Base-by-base conservation (phyloP, 1,284 basidiomycete species). In the Puccinia polysora region DNA sequence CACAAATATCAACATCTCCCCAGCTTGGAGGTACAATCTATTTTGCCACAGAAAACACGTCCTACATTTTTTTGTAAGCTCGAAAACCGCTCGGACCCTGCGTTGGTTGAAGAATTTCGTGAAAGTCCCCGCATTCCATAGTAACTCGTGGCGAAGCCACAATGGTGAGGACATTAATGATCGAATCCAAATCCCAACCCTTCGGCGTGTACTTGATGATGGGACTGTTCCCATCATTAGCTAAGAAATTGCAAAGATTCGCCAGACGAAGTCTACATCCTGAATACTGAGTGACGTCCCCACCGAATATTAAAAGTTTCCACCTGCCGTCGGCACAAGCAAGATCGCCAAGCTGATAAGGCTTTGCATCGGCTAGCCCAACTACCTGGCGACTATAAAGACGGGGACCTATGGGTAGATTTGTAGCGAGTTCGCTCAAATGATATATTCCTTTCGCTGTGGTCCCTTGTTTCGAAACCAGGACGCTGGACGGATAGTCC, bases 161-260 rank as follows among this genome's bases (percentile, higher is more conserved):
- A 14, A 78, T 73, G 2, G 78, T 79, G 28, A 78, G 60, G 20
- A 73, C 56, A 43, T 78, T 76, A 38, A 79, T 74, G 15, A 78
- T 63, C 8, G 73, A 67, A 64, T 74, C 74, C 4, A 77, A 59
- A n/a, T 68, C 58, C n/a, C 52, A 14, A n/a, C 65, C 50, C 38
- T 40, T 32, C 1, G 78, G 77, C 10, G 78, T 79, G 63, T 78
- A 77, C 68, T 78, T 77, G 56, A 73, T 77, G 20, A 79, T 75
- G n/a, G 78, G 74, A 34, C 77, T 76, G 2, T 75, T 73, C 7
- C 74, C 68, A 12, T 68, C 65, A 25, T 45, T 8, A 34, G 52
- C 65, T 20, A 68, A 49, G 43, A 56, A 68, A 2, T 12, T n/a
- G 40, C 30, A 55, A 6, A 68, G 53, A 10, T 64, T 56, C n/a